Conservation (phyloP, 352 stramenopile genomes). For the Globisporangium spinosum region DNA sequence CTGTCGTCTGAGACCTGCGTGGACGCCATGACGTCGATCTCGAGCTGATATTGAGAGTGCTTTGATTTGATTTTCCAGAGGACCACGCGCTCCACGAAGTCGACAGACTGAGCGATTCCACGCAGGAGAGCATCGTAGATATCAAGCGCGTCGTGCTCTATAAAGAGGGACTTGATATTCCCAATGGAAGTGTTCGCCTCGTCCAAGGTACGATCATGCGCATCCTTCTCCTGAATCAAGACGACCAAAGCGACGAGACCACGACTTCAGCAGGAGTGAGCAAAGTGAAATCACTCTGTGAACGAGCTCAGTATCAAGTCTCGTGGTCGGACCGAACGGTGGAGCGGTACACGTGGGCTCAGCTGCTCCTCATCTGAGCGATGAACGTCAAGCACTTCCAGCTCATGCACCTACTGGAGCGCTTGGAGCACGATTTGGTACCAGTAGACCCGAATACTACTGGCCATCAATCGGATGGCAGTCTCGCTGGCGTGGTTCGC, state of each 20-base stretch:
- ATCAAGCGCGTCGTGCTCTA: conserved; percentile 63
- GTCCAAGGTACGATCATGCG: conserved; percentile 34
- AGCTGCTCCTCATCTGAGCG: conserved; percentile 53
- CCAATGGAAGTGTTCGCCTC: conserved; percentile 7
- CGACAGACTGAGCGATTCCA: conserved; percentile 38
- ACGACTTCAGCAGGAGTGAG: not conserved
- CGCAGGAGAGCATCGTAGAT: conserved; percentile 53
- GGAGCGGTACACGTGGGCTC: conserved; percentile 43
- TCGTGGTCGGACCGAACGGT: conserved; percentile 47
- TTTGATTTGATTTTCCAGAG: conserved; percentile 49
- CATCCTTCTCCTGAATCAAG: conserved; percentile 12
- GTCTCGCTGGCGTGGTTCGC: not conserved
- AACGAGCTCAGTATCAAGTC: conserved; percentile 46
- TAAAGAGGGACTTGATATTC: conserved; percentile 29
- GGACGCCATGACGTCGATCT: conserved; percentile 49
- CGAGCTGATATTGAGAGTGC: conserved; percentile 7
- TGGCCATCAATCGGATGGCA: not conserved
- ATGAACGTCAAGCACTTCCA: conserved; percentile 77
- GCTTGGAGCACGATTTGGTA: not conserved
- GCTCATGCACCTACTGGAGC: conserved; percentile 33
- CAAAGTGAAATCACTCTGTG: conserved; percentile 19
- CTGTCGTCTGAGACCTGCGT: conserved; percentile 60
- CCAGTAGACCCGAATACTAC: not conserved
- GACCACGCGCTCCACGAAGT: conserved; percentile 35
- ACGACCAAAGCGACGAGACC: not conserved